These are phyloP conservation scores for Groenewaldozyma sp. DNA, from an alignment of 1,139 yeast genomes.

Conservation along the genomic window DNA sequence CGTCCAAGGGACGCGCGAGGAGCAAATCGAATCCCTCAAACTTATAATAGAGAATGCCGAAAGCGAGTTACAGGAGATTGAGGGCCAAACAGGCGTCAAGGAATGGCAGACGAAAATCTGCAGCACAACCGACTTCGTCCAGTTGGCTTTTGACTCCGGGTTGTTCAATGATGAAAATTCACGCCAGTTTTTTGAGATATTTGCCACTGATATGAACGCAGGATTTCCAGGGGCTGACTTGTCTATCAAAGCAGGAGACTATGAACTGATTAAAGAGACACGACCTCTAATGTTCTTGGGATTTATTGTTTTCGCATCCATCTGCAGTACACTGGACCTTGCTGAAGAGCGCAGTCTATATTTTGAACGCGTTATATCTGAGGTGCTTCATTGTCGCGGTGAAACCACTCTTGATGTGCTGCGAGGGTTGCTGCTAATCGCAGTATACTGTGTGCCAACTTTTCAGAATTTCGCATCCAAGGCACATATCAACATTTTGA, in stretches of 20 bases:
- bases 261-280: slow-evolving; percentile 34
- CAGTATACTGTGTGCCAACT: neutral
- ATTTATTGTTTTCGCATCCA: slow-evolving; percentile 41
- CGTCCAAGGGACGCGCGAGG: neutral
- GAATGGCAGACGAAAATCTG: slow-evolving; percentile 4
- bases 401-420: neutral
- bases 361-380: slow-evolving; percentile 39
- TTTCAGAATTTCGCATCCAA: slow-evolving; percentile 1
- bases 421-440: neutral
- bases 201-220: slow-evolving; percentile 4
- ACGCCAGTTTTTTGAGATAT: slow-evolving; percentile 3
- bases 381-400: slow-evolving; percentile 15
- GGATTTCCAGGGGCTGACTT: slow-evolving; percentile 2
- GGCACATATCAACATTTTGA: neutral
- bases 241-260: slow-evolving; percentile 12
- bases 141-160: slow-evolving; percentile 8
- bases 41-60: neutral
- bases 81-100: neutral
- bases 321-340: slow-evolving; percentile 33
- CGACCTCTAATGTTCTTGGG: slow-evolving; percentile 41
- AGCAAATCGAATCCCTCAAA: neutral
- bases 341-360: slow-evolving; percentile 38
- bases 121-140: slow-evolving; percentile 4
- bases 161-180: slow-evolving; percentile 7
- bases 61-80: neutral